Conservation (phyloP, 2,329 filamentous ascomycete species). For the Dichotomopilus funicola region DNA sequence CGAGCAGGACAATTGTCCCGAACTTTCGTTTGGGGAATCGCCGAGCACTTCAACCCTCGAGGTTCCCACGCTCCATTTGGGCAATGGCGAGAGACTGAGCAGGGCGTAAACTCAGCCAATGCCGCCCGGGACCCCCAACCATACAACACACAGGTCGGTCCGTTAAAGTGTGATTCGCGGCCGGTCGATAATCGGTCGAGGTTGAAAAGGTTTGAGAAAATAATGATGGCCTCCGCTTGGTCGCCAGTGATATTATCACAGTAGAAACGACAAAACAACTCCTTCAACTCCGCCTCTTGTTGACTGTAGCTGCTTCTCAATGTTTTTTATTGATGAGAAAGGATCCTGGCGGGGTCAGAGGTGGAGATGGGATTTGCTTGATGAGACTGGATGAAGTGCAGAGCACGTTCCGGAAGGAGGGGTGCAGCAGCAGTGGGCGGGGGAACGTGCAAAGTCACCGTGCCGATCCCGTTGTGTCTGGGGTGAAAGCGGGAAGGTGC, state of each 20-base stretch:
- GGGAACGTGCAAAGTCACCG: not conserved
- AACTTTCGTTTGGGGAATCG: not conserved
- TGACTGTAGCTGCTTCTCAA: not conserved
- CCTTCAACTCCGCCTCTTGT: not conserved
- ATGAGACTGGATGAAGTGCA: not conserved
- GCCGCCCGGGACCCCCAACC: constrained; percentile 10
- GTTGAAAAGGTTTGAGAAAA: not conserved
- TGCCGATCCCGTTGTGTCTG: not conserved
- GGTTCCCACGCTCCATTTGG: constrained; percentile 13
- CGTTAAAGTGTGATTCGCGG: not conserved
- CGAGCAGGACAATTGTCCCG: too few relatives aligned
- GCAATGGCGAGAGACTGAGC: constrained; percentile 10
- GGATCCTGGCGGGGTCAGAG: constrained; percentile 1
- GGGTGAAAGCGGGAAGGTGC: not conserved
- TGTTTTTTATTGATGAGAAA: not conserved
- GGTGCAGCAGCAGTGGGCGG: not conserved
- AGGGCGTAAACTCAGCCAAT: constrained; percentile 14
- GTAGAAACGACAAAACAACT: not conserved
- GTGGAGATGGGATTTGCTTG: constrained; percentile 2
- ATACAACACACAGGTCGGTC: constrained; percentile 12
- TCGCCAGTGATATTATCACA: too few relatives aligned
- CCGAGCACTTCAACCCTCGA: constrained; percentile 14
- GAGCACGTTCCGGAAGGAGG: constrained; percentile 3
- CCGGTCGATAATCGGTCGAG: not conserved
- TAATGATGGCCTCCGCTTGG: too few relatives aligned